Evolutionary conservation across 305 asterid genomes (phyloP).

Genomic region (Rubia occidens): DNA sequence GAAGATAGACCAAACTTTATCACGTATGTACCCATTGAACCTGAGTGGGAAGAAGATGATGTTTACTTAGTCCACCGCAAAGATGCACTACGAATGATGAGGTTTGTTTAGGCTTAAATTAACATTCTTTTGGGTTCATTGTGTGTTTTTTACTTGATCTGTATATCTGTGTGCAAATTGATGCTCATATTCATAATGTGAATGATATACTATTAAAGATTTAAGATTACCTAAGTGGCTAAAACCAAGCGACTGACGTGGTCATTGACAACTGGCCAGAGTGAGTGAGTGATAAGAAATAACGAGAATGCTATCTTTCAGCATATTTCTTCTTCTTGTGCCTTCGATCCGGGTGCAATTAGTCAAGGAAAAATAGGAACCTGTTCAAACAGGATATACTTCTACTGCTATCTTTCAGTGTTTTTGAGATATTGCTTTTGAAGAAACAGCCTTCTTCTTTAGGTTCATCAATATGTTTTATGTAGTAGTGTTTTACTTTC

Average conservation of each 20-base stretch:
- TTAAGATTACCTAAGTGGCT: background rate
- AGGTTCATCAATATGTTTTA: background rate
- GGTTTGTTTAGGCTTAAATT: constrained; percentile 30
- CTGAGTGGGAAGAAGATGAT: constrained; percentile 84
- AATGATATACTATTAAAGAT: background rate
- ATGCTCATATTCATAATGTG: background rate
- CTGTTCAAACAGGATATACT: background rate
- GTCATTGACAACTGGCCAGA: background rate
- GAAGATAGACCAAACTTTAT: constrained; percentile 19
- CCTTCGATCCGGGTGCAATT: background rate
- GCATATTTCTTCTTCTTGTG: background rate
- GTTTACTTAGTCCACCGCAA: constrained; percentile 53
- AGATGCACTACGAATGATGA: constrained; percentile 60
- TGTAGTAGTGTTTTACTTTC: background rate
- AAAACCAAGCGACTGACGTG: background rate
- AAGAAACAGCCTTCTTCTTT: background rate
- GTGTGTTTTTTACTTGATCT: background rate
- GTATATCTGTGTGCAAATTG: background rate
- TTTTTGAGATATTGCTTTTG: background rate
- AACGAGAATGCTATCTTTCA: background rate
- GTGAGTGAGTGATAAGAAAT: background rate
- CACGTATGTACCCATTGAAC: constrained; percentile 40
- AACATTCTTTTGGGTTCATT: constrained; percentile 4
- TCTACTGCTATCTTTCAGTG: background rate
- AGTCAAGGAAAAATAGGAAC: background rate